Evolutionary conservation across 2,329 filamentous ascomycete genomes (phyloP).

Genomic region (Trichoderma semiorbis): DNA sequence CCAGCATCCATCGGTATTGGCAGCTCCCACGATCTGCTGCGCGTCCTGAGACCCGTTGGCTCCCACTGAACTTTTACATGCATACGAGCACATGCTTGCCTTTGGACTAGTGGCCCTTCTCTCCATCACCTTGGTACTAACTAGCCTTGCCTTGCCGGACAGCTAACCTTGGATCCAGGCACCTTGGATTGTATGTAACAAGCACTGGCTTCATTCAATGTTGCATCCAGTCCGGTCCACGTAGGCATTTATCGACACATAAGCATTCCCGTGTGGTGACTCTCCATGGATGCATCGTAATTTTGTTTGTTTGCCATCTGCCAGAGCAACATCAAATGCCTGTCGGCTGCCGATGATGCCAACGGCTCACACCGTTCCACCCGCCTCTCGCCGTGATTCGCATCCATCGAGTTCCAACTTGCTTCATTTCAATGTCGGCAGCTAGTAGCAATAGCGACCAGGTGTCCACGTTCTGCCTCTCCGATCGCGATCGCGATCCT

Average conservation of each 20-base stretch:
- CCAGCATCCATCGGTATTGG: neutral
- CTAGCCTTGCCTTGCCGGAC: neutral
- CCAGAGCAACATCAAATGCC: neutral
- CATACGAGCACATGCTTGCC: neutral
- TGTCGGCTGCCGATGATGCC: neutral
- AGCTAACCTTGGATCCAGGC: neutral
- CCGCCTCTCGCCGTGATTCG: neutral
- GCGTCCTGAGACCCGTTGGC: neutral
- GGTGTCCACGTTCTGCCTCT: constrained; percentile 14
- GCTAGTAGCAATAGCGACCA: neutral
- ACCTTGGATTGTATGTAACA: neutral
- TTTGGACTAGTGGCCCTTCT: neutral
- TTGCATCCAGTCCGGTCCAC: neutral
- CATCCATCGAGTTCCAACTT: neutral
- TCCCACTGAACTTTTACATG: constrained; percentile 11
- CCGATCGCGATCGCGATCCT: constrained; percentile 18
- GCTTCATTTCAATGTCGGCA: neutral
- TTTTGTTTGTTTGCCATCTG: constrained; percentile 3
- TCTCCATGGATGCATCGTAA: neutral
- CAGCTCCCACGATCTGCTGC: neutral
- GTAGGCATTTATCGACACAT: neutral
- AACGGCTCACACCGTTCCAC: neutral
- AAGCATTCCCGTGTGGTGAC: neutral
- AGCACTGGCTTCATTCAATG: neutral
- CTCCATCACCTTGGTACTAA: neutral